Percentiles rank a stretch among this genome's conserved stretches.
Conservation (phyloP, 345 rosid species). For the Eutrema heterophyllum region DNA sequence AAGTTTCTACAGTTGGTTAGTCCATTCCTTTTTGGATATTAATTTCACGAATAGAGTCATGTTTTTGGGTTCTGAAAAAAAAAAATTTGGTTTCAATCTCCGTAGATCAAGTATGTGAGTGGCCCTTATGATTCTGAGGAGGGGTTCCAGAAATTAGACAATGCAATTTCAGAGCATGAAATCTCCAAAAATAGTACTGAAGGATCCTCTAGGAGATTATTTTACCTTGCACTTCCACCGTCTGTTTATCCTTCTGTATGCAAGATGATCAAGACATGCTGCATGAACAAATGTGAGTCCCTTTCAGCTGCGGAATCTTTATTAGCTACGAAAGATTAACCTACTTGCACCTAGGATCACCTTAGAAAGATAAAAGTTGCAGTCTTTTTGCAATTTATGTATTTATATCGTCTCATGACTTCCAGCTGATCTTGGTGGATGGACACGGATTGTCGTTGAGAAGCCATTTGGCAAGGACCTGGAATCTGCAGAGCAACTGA, state of each 20-base stretch:
- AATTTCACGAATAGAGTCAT: neutral
- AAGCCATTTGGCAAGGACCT: conserved; percentile 96
- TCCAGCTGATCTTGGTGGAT: conserved; percentile 95
- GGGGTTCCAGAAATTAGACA: conserved; percentile 70
- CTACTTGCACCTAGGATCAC: neutral
- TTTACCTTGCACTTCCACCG: conserved; percentile 96
- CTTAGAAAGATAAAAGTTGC: neutral
- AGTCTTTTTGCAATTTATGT: neutral
- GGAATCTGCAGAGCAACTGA: conserved; percentile 40
- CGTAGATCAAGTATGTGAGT: conserved; percentile 87
- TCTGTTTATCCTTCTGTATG: conserved; percentile 93
- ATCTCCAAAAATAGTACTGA: conserved; percentile 58
- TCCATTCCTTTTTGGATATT: conserved; percentile 13
- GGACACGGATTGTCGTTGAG: conserved; percentile 99
- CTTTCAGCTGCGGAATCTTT: neutral
- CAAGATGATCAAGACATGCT: conserved; percentile 83
- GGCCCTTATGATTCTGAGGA: conserved; percentile 84
- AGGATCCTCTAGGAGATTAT: conserved; percentile 86
- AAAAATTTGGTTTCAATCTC: neutral
- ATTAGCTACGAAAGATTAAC: neutral
- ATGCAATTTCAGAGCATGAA: conserved; percentile 71
- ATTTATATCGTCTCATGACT: neutral
- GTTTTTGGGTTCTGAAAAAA: neutral
- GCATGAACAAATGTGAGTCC: conserved; percentile 85
- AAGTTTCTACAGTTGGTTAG: conserved; percentile 82